phyloP scores from a whole-genome alignment of 345 rosid species.

The Lenwebbia sp. region DNA sequence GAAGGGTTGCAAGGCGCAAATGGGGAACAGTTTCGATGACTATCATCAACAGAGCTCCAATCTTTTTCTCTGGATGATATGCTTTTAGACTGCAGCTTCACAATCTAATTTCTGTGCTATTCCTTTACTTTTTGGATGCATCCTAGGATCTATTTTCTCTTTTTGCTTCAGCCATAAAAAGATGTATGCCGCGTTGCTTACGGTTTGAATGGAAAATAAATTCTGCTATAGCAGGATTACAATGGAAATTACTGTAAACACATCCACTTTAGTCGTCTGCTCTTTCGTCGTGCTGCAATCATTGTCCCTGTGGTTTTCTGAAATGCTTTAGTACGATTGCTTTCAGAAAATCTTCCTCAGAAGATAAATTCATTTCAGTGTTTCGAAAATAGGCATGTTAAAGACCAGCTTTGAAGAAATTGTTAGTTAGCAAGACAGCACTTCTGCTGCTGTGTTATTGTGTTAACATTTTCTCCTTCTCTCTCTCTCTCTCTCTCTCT shows the following conservation, averaged over 20 bases:
- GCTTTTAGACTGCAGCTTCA: not conserved
- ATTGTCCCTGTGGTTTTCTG: not conserved
- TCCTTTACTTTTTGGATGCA: not conserved
- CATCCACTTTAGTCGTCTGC: not conserved
- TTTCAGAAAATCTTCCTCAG: not conserved
- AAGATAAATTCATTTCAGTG: not conserved
- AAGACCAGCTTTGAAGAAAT: not conserved
- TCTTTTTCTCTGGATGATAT: not conserved
- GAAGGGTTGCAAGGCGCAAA: not conserved
- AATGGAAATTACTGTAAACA: not conserved
- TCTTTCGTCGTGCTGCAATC: not conserved
- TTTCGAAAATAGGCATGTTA: not conserved
- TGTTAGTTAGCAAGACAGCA: not conserved
- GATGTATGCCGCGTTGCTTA: not conserved
- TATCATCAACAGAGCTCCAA: not conserved
- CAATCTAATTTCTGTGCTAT: not conserved
- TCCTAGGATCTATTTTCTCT: not conserved
- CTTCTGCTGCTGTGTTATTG: not conserved
- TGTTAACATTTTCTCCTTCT: not conserved
- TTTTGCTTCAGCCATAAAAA: not conserved
- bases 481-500: not conserved
- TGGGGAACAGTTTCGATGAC: not conserved
- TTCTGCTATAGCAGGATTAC: not conserved
- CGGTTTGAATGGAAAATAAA: not conserved
- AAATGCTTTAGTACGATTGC: not conserved